Conservation (phyloP, 352 stramenopile genomes). For the Globisporangium middletonii region DNA sequence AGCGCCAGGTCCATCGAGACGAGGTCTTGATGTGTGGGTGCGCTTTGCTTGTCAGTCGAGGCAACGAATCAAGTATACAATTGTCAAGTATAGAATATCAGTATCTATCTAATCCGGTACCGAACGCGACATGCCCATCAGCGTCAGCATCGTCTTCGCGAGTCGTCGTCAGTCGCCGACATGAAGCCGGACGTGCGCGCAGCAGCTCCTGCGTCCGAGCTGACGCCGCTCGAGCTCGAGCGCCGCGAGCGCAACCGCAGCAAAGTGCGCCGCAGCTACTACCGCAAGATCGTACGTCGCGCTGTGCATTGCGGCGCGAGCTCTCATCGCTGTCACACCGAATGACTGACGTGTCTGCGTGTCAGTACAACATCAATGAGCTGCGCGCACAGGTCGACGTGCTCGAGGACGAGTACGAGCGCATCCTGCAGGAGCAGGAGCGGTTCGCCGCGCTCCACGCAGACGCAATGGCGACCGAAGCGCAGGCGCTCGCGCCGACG, state of each 20-base stretch:
- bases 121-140: no score
- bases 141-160: no score
- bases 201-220: not conserved
- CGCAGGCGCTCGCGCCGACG: constrained; percentile 16
- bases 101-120: no score
- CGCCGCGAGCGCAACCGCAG: constrained; percentile 41
- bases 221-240: constrained; percentile 33
- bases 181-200: constrained; percentile 10
- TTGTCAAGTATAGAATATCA: no score
- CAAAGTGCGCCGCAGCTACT: constrained; percentile 49
- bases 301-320: no score
- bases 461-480: constrained; percentile 12
- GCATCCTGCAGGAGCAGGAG: constrained; percentile 27
- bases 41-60: no score
- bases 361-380: constrained; percentile 37
- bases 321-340: not conserved
- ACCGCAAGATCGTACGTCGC: constrained; percentile 40
- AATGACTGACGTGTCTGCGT: not conserved
- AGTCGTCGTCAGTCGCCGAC: not conserved
- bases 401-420: constrained; percentile 39
- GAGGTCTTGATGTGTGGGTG: no score
- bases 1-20: no score
- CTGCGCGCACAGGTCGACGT: constrained; percentile 38
- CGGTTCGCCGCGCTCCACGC: constrained; percentile 11
- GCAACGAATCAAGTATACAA: no score